These are phyloP conservation scores for Paraleonurus japonicus DNA, from an alignment of 257 asterid species.

Conservation along the genomic window DNA sequence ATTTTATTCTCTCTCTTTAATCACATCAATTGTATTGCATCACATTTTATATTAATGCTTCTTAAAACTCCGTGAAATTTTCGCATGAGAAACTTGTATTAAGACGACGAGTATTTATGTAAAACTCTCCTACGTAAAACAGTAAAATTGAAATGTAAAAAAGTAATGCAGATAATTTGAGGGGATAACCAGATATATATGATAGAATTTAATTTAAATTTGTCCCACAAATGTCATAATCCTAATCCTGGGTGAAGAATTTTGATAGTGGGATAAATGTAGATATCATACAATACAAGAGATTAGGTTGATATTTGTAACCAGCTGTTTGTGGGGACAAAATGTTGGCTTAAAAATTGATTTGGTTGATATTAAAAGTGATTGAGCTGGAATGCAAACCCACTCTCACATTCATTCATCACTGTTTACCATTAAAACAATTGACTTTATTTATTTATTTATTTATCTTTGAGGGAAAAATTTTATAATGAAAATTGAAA, in stretches of 20 bases:
- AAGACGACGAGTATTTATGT: too few relatives aligned
- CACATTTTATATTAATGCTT: too few relatives aligned
- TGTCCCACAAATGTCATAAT: conserved; percentile 32
- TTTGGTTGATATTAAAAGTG: conserved; percentile 26
- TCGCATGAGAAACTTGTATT: too few relatives aligned
- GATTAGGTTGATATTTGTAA: conserved; percentile 38
- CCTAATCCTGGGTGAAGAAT: background rate
- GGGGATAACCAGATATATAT: background rate
- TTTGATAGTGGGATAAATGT: background rate
- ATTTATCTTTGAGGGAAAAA: background rate
- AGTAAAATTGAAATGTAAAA: too few relatives aligned
- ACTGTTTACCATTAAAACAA: conserved; percentile 14
- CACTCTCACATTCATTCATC: conserved; percentile 27
- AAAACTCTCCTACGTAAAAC: too few relatives aligned
- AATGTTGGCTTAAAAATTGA: conserved; percentile 31
- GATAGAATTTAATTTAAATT: background rate
- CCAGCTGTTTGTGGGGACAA: conserved; percentile 86
- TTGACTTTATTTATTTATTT: background rate
- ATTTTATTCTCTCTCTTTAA: too few relatives aligned
- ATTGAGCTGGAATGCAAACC: conserved; percentile 62
- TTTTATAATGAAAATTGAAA: conserved; percentile 30
- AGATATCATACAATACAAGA: background rate
- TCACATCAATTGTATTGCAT: too few relatives aligned
- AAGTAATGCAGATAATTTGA: background rate
- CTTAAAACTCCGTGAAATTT: too few relatives aligned